Percentiles rank a stretch among this genome's conserved stretches.
Evolutionary conservation across 805 yeast species (phyloP).

Genomic region (Kodamaea jinghongensis): DNA sequence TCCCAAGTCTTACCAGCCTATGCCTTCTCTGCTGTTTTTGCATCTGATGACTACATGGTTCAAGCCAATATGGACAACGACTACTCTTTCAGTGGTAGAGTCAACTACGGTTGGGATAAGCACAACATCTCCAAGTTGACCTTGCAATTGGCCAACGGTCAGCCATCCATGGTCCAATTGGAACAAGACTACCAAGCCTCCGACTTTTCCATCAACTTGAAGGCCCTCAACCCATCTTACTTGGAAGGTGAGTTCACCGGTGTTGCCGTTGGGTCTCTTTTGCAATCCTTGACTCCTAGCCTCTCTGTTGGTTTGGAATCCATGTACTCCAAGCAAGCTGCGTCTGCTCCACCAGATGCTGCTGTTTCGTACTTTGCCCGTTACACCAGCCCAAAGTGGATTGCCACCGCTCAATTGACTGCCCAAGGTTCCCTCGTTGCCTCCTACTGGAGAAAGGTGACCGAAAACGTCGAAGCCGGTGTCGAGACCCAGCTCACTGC

Average conservation of each 20-base stretch:
- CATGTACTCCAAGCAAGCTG: conserved; percentile 74
- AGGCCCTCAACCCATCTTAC: conserved; percentile 85
- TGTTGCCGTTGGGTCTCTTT: conserved; percentile 84
- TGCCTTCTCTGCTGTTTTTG: conserved; percentile 86
- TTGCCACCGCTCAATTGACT: conserved; percentile 88
- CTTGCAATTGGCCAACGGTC: conserved; percentile 82
- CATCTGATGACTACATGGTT: conserved; percentile 76
- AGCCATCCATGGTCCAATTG: conserved; percentile 90
- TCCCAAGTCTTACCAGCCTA: conserved; percentile 84
- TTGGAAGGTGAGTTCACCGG: conserved; percentile 79
- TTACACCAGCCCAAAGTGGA: conserved; percentile 86
- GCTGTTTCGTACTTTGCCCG: conserved; percentile 88
- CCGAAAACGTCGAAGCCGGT: conserved; percentile 94
- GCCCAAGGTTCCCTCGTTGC: conserved; percentile 89
- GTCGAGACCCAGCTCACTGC: conserved; percentile 83
- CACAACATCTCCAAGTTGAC: conserved; percentile 77
- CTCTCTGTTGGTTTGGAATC: conserved; percentile 91
- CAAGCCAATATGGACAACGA: conserved; percentile 94
- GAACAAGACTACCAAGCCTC: conserved; percentile 94
- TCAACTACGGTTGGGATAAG: conserved; percentile 88
- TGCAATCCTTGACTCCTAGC: conserved; percentile 83
- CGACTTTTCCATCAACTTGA: conserved; percentile 86
- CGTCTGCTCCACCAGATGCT: conserved; percentile 77
- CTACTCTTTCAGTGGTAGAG: conserved; percentile 78
- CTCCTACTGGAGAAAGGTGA: conserved; percentile 90